phyloP scores from a whole-genome alignment of 768 basidiomycete genomes.

The Leucocoprinus leucothites region DNA sequence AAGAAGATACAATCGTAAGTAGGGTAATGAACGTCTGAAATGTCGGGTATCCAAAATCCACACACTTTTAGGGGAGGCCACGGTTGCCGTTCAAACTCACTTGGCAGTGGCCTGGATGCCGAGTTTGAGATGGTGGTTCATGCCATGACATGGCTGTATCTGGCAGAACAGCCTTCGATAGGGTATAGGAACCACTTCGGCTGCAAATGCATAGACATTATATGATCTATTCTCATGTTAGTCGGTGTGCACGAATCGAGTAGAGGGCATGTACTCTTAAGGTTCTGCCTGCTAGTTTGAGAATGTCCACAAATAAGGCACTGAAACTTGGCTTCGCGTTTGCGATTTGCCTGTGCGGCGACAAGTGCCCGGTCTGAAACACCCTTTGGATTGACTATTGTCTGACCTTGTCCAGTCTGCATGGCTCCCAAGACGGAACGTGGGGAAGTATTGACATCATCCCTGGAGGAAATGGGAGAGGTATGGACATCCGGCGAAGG shows the following conservation, averaged over 20 bases:
- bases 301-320: conserved; percentile 4
- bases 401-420: neutral
- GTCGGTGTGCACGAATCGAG: neutral
- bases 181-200: conserved; percentile 7
- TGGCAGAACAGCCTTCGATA: neutral
- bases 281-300: conserved; percentile 12
- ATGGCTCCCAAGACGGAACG: neutral
- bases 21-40: no score
- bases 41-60: neutral
- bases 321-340: conserved; percentile 4
- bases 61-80: neutral
- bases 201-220: conserved; percentile 4
- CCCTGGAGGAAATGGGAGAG: neutral
- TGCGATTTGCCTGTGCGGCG: conserved; percentile 8
- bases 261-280: conserved; percentile 1
- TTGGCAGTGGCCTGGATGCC: conserved; percentile 8
- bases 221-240: conserved; percentile 2
- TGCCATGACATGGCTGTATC: conserved; percentile 9
- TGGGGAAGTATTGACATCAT: neutral
- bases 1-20: neutral
- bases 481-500: neutral
- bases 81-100: neutral
- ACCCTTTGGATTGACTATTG: conserved; percentile 7
- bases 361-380: conserved; percentile 6
- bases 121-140: conserved; percentile 10